phyloP scores from a whole-genome alignment of 495 filamentous ascomycete genomes.

The Penicillium bialowiezense region DNA sequence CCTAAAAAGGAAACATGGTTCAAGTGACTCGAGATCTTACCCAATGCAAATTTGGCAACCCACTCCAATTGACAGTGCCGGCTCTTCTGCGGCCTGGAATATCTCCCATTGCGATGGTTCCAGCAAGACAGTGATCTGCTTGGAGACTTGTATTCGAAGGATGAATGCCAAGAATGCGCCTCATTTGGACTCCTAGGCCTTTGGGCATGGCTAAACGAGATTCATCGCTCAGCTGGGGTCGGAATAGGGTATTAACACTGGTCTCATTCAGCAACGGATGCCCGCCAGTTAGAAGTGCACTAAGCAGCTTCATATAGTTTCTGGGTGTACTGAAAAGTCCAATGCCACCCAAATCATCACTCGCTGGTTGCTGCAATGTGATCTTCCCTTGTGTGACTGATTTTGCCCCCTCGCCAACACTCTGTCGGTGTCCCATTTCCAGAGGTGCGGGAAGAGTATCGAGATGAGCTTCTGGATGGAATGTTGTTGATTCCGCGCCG shows the following conservation, averaged over 20 bases:
- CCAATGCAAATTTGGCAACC: conserved; percentile 25
- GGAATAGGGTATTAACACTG: conserved; percentile 13
- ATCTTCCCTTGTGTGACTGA: background rate
- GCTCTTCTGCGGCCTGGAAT: conserved; percentile 17
- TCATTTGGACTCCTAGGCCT: conserved; percentile 14
- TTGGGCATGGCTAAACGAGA: conserved; percentile 17
- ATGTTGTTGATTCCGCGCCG: conserved; percentile 13
- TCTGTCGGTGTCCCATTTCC: conserved; percentile 6
- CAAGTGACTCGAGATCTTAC: conserved; percentile 13
- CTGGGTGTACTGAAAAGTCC: conserved; percentile 39
- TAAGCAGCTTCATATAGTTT: conserved; percentile 13
- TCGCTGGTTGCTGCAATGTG: conserved; percentile 13
- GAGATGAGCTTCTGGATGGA: conserved; percentile 12
- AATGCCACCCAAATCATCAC: conserved; percentile 49
- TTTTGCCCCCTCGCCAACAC: conserved; percentile 1
- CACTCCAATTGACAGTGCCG: conserved; percentile 22
- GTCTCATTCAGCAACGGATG: background rate
- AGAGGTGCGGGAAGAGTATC: conserved; percentile 1
- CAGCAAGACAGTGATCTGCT: conserved; percentile 15
- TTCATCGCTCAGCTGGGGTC: conserved; percentile 12
- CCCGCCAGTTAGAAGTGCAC: conserved; percentile 11
- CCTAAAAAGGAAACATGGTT: too few species aligned
- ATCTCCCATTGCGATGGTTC: conserved; percentile 10
- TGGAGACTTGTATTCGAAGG: conserved; percentile 1
- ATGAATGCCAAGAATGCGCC: conserved; percentile 12